Evolutionary conservation across 192 early-diverging fungal genomes (phyloP).

Genomic region (Gigaspora rosea): DNA sequence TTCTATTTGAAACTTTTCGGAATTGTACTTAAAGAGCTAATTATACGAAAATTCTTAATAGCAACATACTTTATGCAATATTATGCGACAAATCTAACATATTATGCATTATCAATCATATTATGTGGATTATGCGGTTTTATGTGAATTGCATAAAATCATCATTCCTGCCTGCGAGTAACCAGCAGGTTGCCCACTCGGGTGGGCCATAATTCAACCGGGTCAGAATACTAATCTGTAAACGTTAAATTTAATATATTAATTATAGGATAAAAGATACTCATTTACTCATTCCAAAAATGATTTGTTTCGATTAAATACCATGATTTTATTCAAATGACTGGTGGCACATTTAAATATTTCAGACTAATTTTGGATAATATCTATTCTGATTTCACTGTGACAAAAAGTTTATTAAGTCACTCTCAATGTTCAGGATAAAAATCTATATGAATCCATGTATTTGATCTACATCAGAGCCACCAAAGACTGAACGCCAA

Average conservation of each 20-base stretch:
- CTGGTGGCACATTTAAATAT: neutral
- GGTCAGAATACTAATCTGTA: too few relatives aligned
- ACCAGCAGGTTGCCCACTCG: too few relatives aligned
- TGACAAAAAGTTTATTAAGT: neutral
- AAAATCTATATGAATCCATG: constrained; percentile 22
- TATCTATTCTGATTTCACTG: constrained; percentile 1
- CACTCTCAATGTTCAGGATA: neutral
- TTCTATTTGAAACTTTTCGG: too few relatives aligned
- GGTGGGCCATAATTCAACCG: too few relatives aligned
- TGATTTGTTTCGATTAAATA: neutral
- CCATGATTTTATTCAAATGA: neutral
- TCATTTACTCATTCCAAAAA: neutral
- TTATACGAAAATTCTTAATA: too few relatives aligned
- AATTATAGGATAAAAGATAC: neutral
- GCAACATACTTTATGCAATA: too few relatives aligned
- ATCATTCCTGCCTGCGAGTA: too few relatives aligned
- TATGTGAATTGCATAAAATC: too few relatives aligned
- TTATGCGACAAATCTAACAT: too few relatives aligned
- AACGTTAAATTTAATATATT: neutral
- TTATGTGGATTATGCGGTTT: too few relatives aligned
- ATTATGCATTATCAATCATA: too few relatives aligned
- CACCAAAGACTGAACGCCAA: constrained; percentile 5
- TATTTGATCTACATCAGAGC: neutral
- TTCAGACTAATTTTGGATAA: neutral
- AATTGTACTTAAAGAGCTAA: too few relatives aligned